A percentile compares a stretch with the other conserved stretches of the same genome.
Conservation (phyloP, 1,284 basidiomycete species). For the Gastroboletus turbinatus region DNA sequence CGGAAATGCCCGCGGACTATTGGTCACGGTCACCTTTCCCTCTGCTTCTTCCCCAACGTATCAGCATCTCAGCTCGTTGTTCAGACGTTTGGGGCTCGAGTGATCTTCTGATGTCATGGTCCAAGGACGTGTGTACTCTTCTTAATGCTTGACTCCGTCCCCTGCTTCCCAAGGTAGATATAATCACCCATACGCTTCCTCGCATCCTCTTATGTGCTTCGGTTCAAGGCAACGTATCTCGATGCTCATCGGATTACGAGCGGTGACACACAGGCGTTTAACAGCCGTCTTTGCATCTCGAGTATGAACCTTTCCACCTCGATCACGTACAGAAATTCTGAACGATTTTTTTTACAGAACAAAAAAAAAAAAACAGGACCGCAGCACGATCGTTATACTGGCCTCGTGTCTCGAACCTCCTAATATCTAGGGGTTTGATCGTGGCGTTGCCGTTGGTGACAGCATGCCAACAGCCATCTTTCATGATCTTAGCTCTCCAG, state of each 20-base stretch:
- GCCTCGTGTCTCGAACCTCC: not conserved
- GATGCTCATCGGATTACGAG: not conserved
- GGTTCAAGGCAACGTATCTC: not conserved
- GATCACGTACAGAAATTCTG: not conserved
- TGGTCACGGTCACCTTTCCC: slow-evolving; percentile 2
- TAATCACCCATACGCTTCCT: not conserved
- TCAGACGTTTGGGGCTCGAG: not conserved
- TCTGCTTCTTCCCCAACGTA: not conserved
- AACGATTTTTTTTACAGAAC: not conserved
- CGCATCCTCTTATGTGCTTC: not conserved
- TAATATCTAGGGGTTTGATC: slow-evolving; percentile 12
- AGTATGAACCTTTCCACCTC: not conserved
- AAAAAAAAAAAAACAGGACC: not conserved
- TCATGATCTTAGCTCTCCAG: not conserved
- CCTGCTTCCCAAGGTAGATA: slow-evolving; percentile 1
- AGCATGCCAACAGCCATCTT: slow-evolving; percentile 3
- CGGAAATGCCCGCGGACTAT: slow-evolving; percentile 20
- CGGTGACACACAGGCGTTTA: not conserved
- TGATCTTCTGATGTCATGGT: not conserved
- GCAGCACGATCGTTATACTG: not conserved
- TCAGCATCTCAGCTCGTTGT: too few species aligned
- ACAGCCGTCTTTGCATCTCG: not conserved
- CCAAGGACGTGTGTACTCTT: not conserved
- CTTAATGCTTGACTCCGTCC: not conserved
- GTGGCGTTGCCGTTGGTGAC: slow-evolving; percentile 16